phyloP scores from a whole-genome alignment of 768 basidiomycete species.

The Hygrocybe coccinea region DNA sequence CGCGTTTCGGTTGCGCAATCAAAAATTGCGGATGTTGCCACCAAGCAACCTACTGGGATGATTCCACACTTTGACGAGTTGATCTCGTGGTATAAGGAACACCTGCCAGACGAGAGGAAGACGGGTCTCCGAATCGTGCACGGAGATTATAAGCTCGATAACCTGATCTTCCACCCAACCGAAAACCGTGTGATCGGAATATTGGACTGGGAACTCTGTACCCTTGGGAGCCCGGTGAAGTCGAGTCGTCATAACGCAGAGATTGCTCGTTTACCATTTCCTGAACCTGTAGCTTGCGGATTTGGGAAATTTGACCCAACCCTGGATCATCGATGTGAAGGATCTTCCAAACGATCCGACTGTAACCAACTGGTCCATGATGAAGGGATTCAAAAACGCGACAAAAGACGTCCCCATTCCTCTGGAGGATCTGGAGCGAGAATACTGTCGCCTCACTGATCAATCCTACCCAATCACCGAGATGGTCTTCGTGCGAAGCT shows the following conservation, averaged over 20 bases:
- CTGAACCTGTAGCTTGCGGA: constrained; percentile 62
- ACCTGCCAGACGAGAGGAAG: constrained; percentile 73
- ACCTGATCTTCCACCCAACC: constrained; percentile 88
- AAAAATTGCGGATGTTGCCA: constrained; percentile 59
- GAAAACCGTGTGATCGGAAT: constrained; percentile 93
- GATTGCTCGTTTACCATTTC: neutral
- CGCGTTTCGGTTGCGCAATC: constrained; percentile 80
- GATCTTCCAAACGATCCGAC: constrained; percentile 30
- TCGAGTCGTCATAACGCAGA: neutral
- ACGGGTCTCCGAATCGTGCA: constrained; percentile 85
- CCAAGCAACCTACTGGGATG: constrained; percentile 51
- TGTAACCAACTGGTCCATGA: constrained; percentile 16
- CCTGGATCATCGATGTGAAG: constrained; percentile 60
- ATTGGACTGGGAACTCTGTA: constrained; percentile 96
- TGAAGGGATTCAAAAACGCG: constrained; percentile 64
- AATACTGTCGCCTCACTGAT: constrained; percentile 65
- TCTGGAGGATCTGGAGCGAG: constrained; percentile 70
- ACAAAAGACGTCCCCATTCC: constrained; percentile 53
- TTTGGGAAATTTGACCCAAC: constrained; percentile 82
- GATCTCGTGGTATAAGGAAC: constrained; percentile 66
- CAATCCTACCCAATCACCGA: constrained; percentile 71
- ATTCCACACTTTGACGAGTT: constrained; percentile 75
- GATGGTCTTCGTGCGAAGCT: constrained; percentile 78
- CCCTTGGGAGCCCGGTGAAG: constrained; percentile 84
- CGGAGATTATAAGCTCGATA: constrained; percentile 98